Conservation (phyloP, 345 rosid genomes). For the Eutrema japonicum region DNA sequence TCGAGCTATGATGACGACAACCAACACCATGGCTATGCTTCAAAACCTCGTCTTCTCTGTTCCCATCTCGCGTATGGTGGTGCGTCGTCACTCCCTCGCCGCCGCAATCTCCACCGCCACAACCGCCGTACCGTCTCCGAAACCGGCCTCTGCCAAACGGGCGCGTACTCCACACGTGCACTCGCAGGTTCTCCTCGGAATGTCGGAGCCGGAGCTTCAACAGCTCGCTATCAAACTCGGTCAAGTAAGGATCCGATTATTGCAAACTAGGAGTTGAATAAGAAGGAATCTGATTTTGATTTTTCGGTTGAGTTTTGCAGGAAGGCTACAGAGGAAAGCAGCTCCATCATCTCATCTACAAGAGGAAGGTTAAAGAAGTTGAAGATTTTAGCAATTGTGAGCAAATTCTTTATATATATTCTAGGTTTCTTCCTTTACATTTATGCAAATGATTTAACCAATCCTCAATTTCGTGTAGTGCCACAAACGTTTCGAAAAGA, state of each 20-base stretch:
- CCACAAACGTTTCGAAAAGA: slow-evolving; percentile 81
- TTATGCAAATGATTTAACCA: not conserved
- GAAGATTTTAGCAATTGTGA: slow-evolving; percentile 83
- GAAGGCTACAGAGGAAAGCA: slow-evolving; percentile 94
- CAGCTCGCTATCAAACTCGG: slow-evolving; percentile 79
- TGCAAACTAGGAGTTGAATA: not conserved
- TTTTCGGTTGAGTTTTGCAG: slow-evolving; percentile 41
- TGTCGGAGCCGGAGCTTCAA: slow-evolving; percentile 90
- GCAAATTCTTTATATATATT: slow-evolving; percentile 30
- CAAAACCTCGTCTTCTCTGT: slow-evolving; percentile 58
- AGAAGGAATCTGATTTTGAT: not conserved
- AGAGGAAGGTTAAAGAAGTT: slow-evolving; percentile 75
- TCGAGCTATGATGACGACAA: slow-evolving; percentile 42
- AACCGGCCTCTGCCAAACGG: slow-evolving; percentile 41
- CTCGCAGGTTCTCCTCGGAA: slow-evolving; percentile 80
- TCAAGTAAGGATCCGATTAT: slow-evolving; percentile 53
- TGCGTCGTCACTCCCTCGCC: slow-evolving; percentile 46
- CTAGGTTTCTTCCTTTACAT: slow-evolving; percentile 20
- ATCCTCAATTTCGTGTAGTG: slow-evolving; percentile 49
- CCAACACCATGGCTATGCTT: slow-evolving; percentile 62
- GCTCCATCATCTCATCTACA: slow-evolving; percentile 82
- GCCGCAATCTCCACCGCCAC: slow-evolving; percentile 34
- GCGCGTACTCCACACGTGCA: slow-evolving; percentile 57
- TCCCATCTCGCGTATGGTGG: slow-evolving; percentile 58
- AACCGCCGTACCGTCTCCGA: slow-evolving; percentile 41